Percentiles rank a stretch among this genome's conserved stretches.
Evolutionary conservation across 148 eudicot species (phyloP).

Genomic region (Salicornia ramosissima): DNA sequence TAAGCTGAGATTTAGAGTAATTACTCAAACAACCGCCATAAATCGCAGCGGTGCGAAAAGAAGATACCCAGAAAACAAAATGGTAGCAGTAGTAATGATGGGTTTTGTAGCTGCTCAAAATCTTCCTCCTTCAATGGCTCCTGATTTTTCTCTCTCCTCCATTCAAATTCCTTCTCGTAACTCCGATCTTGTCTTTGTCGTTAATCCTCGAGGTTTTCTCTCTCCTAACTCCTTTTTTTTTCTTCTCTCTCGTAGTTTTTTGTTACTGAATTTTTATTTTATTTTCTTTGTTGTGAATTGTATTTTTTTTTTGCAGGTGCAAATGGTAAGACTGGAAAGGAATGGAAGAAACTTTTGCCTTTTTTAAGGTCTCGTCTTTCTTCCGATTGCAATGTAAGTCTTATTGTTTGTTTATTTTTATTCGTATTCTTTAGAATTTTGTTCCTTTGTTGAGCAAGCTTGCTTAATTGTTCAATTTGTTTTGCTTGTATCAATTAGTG

Average conservation of each 20-base stretch:
- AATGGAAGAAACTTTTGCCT: slow-evolving; percentile 89
- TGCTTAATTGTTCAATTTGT: background rate
- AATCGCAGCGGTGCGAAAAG: slow-evolving; percentile 1
- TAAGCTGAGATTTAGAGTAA: background rate
- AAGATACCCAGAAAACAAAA: background rate
- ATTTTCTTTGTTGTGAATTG: background rate
- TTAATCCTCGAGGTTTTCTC: slow-evolving; percentile 70
- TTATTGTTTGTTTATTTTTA: background rate
- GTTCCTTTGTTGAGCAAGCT: background rate
- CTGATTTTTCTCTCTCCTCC: slow-evolving; percentile 40
- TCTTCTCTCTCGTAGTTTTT: background rate
- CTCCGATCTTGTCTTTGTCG: slow-evolving; percentile 73
- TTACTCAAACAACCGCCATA: slow-evolving; percentile 8
- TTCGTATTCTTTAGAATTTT: background rate
- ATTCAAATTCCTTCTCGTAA: slow-evolving; percentile 41
- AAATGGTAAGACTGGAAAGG: slow-evolving; percentile 80
- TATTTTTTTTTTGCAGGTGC: slow-evolving; percentile 49
- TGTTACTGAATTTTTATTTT: background rate
- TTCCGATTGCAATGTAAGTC: slow-evolving; percentile 72
- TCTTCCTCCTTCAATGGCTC: slow-evolving; percentile 33
- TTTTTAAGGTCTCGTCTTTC: slow-evolving; percentile 81
- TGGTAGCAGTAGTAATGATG: slow-evolving; percentile 23
- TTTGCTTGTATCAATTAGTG: background rate
- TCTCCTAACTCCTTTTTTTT: background rate
- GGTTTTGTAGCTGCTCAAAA: slow-evolving; percentile 25